Percentiles rank a stretch among this genome's conserved stretches.
These are phyloP conservation scores for Zygotorulaspora sp. DNA, from an alignment of 805 yeast species.

Conservation along the genomic window DNA sequence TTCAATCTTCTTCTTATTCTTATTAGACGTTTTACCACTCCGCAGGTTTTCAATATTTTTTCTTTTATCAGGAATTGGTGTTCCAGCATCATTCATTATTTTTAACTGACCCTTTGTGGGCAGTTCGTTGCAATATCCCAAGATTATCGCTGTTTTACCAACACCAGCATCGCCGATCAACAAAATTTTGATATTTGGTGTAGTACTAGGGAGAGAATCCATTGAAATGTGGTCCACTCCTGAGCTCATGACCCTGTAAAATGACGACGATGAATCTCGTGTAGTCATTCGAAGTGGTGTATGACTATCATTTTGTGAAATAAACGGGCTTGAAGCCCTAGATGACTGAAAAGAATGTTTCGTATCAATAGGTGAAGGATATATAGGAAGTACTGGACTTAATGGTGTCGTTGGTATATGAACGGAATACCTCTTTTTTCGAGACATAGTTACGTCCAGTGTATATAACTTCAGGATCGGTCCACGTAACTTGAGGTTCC, in stretches of 20 bases:
- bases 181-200: constrained; percentile 36
- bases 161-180: constrained; percentile 46
- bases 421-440: constrained; percentile 17
- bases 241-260: constrained; percentile 6
- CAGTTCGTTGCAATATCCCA: constrained; percentile 40
- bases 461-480: not conserved
- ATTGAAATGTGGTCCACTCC: constrained; percentile 13
- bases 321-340: constrained; percentile 10
- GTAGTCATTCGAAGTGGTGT: constrained; percentile 2
- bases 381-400: constrained; percentile 20
- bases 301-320: constrained; percentile 3
- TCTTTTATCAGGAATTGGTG: constrained; percentile 7
- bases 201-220: constrained; percentile 10
- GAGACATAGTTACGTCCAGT: constrained; percentile 10
- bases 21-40: constrained; percentile 2
- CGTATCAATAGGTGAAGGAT: constrained; percentile 11
- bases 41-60: constrained; percentile 4
- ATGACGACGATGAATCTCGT: constrained; percentile 9
- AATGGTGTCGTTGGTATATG: constrained; percentile 12
- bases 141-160: constrained; percentile 45
- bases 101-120: constrained; percentile 25
- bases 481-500: too few relatives aligned
- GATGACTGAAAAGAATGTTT: constrained; percentile 2
- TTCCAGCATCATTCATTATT: constrained; percentile 11
- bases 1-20: constrained; percentile 15